phyloP scores from a whole-genome alignment of 2,329 filamentous ascomycete species.

The Hypoxylon sp. region DNA sequence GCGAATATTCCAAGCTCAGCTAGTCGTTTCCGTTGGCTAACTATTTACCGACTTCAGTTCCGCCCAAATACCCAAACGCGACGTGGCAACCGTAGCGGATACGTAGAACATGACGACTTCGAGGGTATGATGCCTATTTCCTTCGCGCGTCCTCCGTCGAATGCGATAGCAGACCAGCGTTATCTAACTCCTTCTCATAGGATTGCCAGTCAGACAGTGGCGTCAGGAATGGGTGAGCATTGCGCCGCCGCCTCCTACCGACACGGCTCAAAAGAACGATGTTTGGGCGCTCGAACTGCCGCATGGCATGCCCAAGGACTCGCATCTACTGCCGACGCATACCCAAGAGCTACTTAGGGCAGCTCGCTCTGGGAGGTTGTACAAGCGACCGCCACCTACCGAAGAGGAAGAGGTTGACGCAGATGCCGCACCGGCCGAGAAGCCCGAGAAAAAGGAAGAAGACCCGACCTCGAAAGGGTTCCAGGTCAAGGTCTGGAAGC shows the following conservation, averaged over 20 bases:
- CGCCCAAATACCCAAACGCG: slow-evolving; percentile 56
- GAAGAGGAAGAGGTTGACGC: slow-evolving; percentile 67
- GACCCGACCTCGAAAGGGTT: slow-evolving; percentile 63
- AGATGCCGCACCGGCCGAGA: slow-evolving; percentile 57
- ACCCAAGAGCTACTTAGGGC: slow-evolving; percentile 84
- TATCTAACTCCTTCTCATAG: slow-evolving; percentile 50
- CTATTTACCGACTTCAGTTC: slow-evolving; percentile 30
- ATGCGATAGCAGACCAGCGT: not conserved
- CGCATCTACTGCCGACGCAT: slow-evolving; percentile 76
- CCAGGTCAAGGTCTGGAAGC: slow-evolving; percentile 67
- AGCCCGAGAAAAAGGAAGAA: slow-evolving; percentile 69
- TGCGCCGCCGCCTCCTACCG: slow-evolving; percentile 69
- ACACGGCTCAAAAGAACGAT: slow-evolving; percentile 69
- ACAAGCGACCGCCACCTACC: slow-evolving; percentile 71
- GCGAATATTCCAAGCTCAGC: slow-evolving; percentile 1
- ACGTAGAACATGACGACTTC: slow-evolving; percentile 68
- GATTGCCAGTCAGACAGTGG: slow-evolving; percentile 91
- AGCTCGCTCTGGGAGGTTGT: slow-evolving; percentile 77
- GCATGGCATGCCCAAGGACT: slow-evolving; percentile 84
- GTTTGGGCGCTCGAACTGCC: slow-evolving; percentile 79
- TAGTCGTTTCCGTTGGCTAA: slow-evolving; percentile 8
- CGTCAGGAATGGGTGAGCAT: slow-evolving; percentile 74
- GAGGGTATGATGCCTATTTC: slow-evolving; percentile 54
- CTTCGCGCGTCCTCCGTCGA: no score
- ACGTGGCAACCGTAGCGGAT: slow-evolving; percentile 63